phyloP scores from a whole-genome alignment of 177 flowering plant species.

The Vitis hybrid region DNA sequence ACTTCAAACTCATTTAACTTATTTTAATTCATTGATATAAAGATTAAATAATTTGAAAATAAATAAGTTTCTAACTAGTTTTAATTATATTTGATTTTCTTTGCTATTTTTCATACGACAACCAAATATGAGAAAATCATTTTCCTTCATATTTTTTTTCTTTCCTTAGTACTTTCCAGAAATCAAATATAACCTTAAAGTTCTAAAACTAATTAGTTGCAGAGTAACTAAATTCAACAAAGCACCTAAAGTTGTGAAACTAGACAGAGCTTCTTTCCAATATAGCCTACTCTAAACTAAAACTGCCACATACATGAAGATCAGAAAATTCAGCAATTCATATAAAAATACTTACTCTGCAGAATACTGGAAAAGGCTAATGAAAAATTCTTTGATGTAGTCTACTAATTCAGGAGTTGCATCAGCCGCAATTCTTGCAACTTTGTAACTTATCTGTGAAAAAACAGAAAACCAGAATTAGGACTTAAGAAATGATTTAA shows the following conservation, averaged over 20 bases:
- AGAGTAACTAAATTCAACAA: too few relatives aligned
- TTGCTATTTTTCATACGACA: too few relatives aligned
- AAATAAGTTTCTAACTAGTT: too few relatives aligned
- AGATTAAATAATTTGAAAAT: too few relatives aligned
- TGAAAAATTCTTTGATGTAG: constrained; percentile 56
- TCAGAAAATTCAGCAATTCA: background rate
- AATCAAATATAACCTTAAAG: too few relatives aligned
- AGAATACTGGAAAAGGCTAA: constrained; percentile 65
- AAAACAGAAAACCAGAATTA: constrained; percentile 17
- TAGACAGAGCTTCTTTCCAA: background rate
- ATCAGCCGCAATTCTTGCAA: constrained; percentile 69
- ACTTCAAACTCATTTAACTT: too few relatives aligned
- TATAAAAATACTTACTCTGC: constrained; percentile 60
- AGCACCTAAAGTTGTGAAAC: background rate
- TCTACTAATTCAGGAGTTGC: constrained; percentile 61
- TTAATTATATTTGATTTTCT: too few relatives aligned
- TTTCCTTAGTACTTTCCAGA: too few relatives aligned
- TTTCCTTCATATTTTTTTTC: too few relatives aligned
- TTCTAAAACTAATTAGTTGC: too few relatives aligned
- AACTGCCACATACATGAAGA: background rate
- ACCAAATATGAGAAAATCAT: too few relatives aligned
- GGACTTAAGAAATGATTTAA: constrained; percentile 6
- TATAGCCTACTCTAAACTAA: background rate
- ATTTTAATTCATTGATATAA: too few relatives aligned
- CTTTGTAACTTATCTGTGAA: constrained; percentile 64